Evolutionary conservation across 805 yeast species (phyloP).

Genomic region (Cyberlindnera veronae): DNA sequence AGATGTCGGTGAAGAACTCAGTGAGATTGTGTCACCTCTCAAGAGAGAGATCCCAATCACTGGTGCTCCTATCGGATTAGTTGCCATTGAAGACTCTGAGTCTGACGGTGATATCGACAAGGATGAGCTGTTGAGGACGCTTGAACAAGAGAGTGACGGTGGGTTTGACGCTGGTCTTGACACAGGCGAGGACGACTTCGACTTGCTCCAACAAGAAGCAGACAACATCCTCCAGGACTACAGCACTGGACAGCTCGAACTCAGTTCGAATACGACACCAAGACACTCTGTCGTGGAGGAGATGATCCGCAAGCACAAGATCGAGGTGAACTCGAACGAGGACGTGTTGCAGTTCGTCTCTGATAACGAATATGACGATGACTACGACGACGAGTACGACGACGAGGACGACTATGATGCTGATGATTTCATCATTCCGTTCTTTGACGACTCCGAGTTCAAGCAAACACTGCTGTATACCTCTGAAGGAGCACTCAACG

Average conservation of each 20-base stretch:
- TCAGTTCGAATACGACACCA: conserved; percentile 31
- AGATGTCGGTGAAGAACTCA: conserved; percentile 59
- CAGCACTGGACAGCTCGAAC: conserved; percentile 28
- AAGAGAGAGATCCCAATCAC: conserved; percentile 17
- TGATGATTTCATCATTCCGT: conserved; percentile 48
- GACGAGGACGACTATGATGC: conserved; percentile 19
- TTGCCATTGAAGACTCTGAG: conserved; percentile 29
- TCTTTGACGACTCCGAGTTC: conserved; percentile 36
- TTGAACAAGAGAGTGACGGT: conserved; percentile 33
- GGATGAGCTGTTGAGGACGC: conserved; percentile 38
- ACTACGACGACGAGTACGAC: conserved; percentile 26
- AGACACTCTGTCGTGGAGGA: conserved; percentile 32
- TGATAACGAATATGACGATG: conserved; percentile 30
- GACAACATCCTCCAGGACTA: conserved; percentile 41
- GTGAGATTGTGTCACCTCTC: conserved; percentile 17
- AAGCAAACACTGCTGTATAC: conserved; percentile 18
- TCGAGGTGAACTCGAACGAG: conserved; percentile 35
- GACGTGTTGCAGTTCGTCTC: conserved; percentile 32
- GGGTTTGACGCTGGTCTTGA: conserved; percentile 36
- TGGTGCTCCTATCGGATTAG: conserved; percentile 23
- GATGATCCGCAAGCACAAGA: conserved; percentile 41
- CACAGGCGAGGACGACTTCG: conserved; percentile 33
- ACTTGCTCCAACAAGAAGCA: conserved; percentile 38
- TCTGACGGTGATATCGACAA: conserved; percentile 63
- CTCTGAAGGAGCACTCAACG: conserved; percentile 14